A percentile compares a stretch with the other conserved stretches of the same genome.
These are phyloP conservation scores for Termitomyces sp. DNA, from an alignment of 768 basidiomycete genomes.

Conservation along the genomic window DNA sequence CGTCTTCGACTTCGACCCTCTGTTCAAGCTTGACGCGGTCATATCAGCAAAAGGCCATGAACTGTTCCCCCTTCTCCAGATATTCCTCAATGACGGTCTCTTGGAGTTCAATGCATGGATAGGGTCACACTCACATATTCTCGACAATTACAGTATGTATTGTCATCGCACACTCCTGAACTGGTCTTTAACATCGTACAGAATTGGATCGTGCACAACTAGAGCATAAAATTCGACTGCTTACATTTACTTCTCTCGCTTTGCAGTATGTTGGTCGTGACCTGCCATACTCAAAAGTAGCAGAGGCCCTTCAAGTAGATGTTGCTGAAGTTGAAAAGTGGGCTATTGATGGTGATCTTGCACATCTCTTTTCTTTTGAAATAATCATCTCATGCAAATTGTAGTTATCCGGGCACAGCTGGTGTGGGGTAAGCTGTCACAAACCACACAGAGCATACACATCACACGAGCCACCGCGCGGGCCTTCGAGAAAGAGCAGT, in stretches of 20 bases:
- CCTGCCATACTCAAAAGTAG: constrained; percentile 66
- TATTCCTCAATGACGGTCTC: constrained; percentile 64
- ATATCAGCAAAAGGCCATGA: constrained; percentile 61
- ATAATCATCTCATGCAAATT: constrained; percentile 1
- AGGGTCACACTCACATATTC: constrained; percentile 35
- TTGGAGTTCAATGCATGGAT: constrained; percentile 60
- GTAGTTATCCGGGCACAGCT: constrained; percentile 78
- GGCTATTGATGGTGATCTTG: constrained; percentile 71
- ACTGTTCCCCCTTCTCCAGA: constrained; percentile 67
- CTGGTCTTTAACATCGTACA: constrained; percentile 18
- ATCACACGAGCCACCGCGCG: constrained; percentile 71
- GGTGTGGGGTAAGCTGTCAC: constrained; percentile 78
- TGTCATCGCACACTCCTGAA: constrained; percentile 3
- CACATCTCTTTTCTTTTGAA: not conserved
- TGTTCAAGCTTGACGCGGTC: constrained; percentile 73
- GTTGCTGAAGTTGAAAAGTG: constrained; percentile 71
- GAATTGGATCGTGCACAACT: constrained; percentile 54
- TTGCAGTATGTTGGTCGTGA: constrained; percentile 71
- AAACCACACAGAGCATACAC: constrained; percentile 66
- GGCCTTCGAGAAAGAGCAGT: constrained; percentile 72
- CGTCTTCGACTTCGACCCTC: constrained; percentile 75
- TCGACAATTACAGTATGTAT: constrained; percentile 57
- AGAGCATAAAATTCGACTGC: constrained; percentile 74
- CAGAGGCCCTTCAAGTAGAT: constrained; percentile 60
- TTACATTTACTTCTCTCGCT: constrained; percentile 72